phyloP scores from a whole-genome alignment of 202 grass and related monocot species.

The Schoenoplectus triqueter region DNA sequence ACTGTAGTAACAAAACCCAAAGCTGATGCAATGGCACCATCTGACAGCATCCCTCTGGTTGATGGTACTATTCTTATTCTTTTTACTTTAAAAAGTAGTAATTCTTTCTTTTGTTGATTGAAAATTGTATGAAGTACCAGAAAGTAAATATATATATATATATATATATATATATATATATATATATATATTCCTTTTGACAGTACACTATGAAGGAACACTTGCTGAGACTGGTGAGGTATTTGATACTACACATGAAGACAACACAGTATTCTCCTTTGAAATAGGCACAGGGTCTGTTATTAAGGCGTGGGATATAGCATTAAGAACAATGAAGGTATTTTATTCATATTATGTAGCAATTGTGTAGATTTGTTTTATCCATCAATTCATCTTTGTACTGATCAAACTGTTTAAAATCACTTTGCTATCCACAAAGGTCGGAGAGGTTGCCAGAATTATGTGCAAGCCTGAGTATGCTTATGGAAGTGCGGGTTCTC shows the following conservation, averaged over 20 bases:
- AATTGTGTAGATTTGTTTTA: background rate
- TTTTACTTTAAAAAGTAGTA: background rate
- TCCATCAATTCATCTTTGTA: slow-evolving; percentile 22
- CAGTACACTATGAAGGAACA: slow-evolving; percentile 96
- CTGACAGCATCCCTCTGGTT: slow-evolving; percentile 78
- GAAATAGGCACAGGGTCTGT: slow-evolving; percentile 81
- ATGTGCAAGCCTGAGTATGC: slow-evolving; percentile 95
- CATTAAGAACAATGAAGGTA: slow-evolving; percentile 96
- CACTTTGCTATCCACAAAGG: slow-evolving; percentile 53
- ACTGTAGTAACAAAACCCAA: slow-evolving; percentile 70
- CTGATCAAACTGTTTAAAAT: slow-evolving; percentile 37
- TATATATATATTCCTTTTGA: slow-evolving; percentile 23
- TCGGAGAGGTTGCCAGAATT: slow-evolving; percentile 90
- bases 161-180: background rate
- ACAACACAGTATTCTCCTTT: slow-evolving; percentile 95
- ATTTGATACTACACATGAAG: slow-evolving; percentile 95
- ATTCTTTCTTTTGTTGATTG: slow-evolving; percentile 9
- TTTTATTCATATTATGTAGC: slow-evolving; percentile 4
- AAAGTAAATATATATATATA: background rate
- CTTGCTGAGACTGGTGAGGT: slow-evolving; percentile 86
- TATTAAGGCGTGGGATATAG: slow-evolving; percentile 95
- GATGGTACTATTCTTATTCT: slow-evolving; percentile 65
- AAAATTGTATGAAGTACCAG: slow-evolving; percentile 3
- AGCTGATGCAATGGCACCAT: slow-evolving; percentile 71
- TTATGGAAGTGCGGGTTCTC: slow-evolving; percentile 79